Conservation (phyloP, 73 alveolate species). For the Tetrahymena elliotti region DNA sequence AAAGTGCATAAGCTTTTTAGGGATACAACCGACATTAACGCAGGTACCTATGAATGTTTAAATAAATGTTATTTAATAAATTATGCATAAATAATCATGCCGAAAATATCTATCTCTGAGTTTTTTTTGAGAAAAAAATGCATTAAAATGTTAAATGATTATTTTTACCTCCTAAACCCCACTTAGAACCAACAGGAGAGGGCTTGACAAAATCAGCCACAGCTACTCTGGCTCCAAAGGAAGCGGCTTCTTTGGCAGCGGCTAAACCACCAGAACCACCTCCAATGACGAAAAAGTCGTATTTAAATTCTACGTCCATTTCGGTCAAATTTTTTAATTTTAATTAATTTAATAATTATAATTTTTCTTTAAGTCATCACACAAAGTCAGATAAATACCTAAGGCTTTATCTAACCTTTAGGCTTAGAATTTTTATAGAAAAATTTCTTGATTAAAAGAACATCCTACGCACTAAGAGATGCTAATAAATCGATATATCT, state of each 20-base stretch:
- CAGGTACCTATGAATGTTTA: slow-evolving; percentile 93
- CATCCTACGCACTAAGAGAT: background rate
- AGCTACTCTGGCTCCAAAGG: slow-evolving; percentile 85
- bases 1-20: slow-evolving; percentile 98
- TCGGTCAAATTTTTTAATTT: background rate
- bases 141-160: background rate
- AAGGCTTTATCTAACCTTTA: background rate
- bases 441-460: no score
- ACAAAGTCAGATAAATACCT: background rate
- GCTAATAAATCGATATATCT: background rate
- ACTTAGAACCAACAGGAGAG: slow-evolving; percentile 85
- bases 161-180: slow-evolving; percentile 85
- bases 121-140: slow-evolving; percentile 22
- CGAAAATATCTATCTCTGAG: no score
- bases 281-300: slow-evolving; percentile 89
- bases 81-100: background rate
- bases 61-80: background rate
- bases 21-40: slow-evolving; percentile 99
- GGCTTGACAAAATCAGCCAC: slow-evolving; percentile 97
- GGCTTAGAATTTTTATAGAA: background rate
- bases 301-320: slow-evolving; percentile 56
- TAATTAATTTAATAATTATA: background rate
- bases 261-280: slow-evolving; percentile 99
- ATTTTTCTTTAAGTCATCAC: background rate
- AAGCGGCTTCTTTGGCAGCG: slow-evolving; percentile 94